Base-by-base conservation (phyloP, 129 eudicot species). In the Lactuca sativa region DNA sequence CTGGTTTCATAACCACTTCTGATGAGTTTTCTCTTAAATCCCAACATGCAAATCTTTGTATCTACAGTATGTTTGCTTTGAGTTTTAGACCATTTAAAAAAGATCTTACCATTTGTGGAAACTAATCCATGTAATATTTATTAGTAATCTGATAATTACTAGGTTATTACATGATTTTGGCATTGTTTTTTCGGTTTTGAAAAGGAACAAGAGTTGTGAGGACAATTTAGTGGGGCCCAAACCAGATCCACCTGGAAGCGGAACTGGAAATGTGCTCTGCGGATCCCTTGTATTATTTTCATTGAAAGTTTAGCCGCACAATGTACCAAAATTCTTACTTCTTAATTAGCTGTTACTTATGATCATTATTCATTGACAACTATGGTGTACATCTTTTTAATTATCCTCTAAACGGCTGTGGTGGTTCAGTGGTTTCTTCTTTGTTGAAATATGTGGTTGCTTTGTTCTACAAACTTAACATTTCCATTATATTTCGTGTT, bases 11-110 rank as follows among this genome's bases (percentile, higher is more conserved):
- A 48, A 64, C 85, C 56, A 92, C 91, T 3, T 54, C 98, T 4
- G 95, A 84, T 71, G 84, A 74, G 64, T 81, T 92, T 54, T 72
- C 93, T 13, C 40, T 88, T 54, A 86, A 81, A 74, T 81, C 95
- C 2, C 75, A 74, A 33, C 72, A 62, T 38, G 80, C 81, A 1
- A 92, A 89, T 64, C 47, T 74, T 41, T 88, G 96, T 66, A 86
- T 92, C 56, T 92, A 88, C 64, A 86, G 82, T 67, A 78, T 88
- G 43, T 82, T 55, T 72, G 89, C 84, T 11, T 49, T 92, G 83
- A 92, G 78, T 69, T 92, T 52, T 70, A 82, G 91, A 69, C 86
- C 98, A 18, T 71, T 86, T 61, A 82, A 74, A 66, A 86, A 59
- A 66, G 77, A 79, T 64, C 36, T 43, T 65, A 67, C 78, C 49